Percentiles rank a stretch among this genome's conserved stretches.
Evolutionary conservation across 2,329 filamentous ascomycete genomes (phyloP).

Genomic region (Penicillium sp.): DNA sequence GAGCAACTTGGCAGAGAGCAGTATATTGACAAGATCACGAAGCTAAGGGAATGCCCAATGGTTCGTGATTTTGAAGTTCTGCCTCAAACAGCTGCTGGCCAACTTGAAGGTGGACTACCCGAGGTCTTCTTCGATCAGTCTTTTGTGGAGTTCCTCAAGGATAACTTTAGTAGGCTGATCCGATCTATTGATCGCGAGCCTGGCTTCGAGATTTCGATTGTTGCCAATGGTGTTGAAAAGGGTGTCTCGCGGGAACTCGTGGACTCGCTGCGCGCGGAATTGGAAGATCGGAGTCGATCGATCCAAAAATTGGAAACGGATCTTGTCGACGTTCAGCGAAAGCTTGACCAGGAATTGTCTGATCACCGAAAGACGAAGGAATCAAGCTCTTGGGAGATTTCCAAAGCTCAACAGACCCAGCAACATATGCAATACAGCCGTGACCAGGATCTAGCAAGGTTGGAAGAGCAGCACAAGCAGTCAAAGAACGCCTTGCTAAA

Average conservation of each 20-base stretch:
- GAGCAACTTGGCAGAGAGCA: constrained; percentile 79
- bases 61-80: constrained; percentile 89
- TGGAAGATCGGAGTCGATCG: constrained; percentile 69
- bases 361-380: constrained; percentile 70
- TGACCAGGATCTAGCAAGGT: constrained; percentile 57
- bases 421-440: constrained; percentile 71
- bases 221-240: constrained; percentile 77
- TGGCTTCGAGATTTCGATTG: constrained; percentile 77
- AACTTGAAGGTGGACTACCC: constrained; percentile 60
- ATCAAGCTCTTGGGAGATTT: constrained; percentile 54
- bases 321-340: constrained; percentile 55
- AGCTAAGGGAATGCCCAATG: constrained; percentile 72
- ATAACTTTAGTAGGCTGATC: constrained; percentile 84
- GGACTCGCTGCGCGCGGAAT: constrained; percentile 75
- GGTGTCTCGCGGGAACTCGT: constrained; percentile 93
- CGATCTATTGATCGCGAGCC: constrained; percentile 90
- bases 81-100: constrained; percentile 64
- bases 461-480: constrained; percentile 51
- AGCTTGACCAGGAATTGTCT: constrained; percentile 68
- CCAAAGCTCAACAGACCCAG: constrained; percentile 64
- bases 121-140: constrained; percentile 82
- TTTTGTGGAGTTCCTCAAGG: constrained; percentile 93
- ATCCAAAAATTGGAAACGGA: constrained; percentile 60
- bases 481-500: constrained; percentile 44
- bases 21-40: constrained; percentile 79